Percentiles rank a stretch among this genome's conserved stretches.
Conservation (phyloP, 805 yeast species). For the Kodamaea sagamina region DNA sequence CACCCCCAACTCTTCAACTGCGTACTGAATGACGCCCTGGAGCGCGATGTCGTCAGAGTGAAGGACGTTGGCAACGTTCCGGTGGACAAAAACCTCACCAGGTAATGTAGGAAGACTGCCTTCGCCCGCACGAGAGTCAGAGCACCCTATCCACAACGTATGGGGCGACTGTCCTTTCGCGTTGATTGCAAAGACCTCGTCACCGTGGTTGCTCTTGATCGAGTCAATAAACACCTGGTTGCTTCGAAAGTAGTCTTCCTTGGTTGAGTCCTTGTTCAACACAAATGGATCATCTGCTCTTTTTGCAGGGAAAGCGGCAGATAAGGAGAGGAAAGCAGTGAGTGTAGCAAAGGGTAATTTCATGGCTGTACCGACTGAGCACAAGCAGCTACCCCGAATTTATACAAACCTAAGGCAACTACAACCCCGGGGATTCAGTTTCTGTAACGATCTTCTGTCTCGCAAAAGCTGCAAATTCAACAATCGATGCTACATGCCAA, state of each 20-base stretch:
- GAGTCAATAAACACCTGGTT: slow-evolving; percentile 48
- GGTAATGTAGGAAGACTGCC: slow-evolving; percentile 71
- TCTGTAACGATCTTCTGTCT: no score
- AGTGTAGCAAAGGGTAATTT: not conserved
- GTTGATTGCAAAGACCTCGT: slow-evolving; percentile 56
- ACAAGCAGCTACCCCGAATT: no score
- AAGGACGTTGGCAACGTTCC: slow-evolving; percentile 83
- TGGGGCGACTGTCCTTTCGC: slow-evolving; percentile 87
- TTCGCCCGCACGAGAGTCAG: slow-evolving; percentile 89
- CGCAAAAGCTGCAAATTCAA: no score
- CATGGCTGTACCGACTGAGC: no score
- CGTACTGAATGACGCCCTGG: slow-evolving; percentile 81
- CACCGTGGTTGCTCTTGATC: slow-evolving; percentile 52
- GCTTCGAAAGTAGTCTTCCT: slow-evolving; percentile 49
- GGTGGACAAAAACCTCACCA: slow-evolving; percentile 86
- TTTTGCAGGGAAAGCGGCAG: not conserved
- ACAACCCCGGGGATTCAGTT: no score
- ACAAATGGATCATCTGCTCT: slow-evolving; percentile 37
- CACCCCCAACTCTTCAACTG: slow-evolving; percentile 80
- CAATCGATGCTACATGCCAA: no score
- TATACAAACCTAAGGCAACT: no score
- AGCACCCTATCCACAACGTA: slow-evolving; percentile 91
- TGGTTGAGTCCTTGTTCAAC: slow-evolving; percentile 47
- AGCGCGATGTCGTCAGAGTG: slow-evolving; percentile 69
- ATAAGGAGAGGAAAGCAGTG: not conserved